Evolutionary conservation across 1,139 yeast genomes (phyloP).

Genomic region (Meyerozyma sp.): DNA sequence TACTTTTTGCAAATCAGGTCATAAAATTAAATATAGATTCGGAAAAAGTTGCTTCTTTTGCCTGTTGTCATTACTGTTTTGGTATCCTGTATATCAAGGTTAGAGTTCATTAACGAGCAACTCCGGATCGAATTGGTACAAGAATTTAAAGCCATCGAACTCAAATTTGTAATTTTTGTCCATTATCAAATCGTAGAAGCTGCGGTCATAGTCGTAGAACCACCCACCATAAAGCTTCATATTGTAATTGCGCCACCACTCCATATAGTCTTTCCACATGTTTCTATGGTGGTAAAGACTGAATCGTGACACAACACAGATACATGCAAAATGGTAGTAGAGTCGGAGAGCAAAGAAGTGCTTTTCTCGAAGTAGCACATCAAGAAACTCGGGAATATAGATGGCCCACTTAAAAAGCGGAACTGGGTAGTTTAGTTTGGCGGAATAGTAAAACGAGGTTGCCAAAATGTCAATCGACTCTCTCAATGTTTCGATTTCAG

Average conservation of each 20-base stretch:
- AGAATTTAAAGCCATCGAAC: background rate
- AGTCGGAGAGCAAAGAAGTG: conserved; percentile 17
- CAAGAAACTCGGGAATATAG: conserved; percentile 13
- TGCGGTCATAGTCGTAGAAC: background rate
- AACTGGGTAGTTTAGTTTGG: conserved; percentile 16
- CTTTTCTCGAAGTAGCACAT: conserved; percentile 15
- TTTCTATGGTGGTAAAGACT: background rate
- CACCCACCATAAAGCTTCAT: background rate
- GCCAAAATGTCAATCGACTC: conserved; percentile 12
- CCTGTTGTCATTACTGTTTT: background rate
- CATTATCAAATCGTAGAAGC: background rate
- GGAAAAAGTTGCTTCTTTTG: no score
- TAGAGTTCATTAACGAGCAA: background rate
- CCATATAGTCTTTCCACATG: conserved; percentile 1
- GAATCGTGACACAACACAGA: background rate
- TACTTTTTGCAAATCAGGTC: no score
- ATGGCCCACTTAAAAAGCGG: conserved; percentile 27
- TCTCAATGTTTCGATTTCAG: conserved; percentile 7
- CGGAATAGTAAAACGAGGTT: conserved; percentile 10
- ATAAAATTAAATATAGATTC: no score
- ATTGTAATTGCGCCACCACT: background rate
- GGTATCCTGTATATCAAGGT: background rate
- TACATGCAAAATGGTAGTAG: background rate
- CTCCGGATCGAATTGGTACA: background rate
- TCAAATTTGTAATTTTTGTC: background rate